Percentiles rank a stretch among this genome's conserved stretches.
phyloP scores from a whole-genome alignment of 2,329 filamentous ascomycete genomes.

The Neofusicoccum cordaticola region DNA sequence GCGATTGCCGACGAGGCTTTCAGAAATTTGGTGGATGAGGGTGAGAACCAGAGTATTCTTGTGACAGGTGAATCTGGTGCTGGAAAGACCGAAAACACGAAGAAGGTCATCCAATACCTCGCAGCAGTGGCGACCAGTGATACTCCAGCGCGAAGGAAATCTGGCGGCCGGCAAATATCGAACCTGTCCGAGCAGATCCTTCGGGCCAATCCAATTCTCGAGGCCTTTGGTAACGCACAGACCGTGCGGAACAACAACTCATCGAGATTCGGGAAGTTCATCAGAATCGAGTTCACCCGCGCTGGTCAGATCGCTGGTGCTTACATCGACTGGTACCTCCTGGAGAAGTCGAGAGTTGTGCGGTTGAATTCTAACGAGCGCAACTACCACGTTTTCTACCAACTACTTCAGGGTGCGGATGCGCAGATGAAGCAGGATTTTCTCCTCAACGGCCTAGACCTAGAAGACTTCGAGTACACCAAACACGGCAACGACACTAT shows the following conservation, averaged over 20 bases:
- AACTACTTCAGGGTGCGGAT: constrained; percentile 83
- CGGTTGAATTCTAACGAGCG: constrained; percentile 82
- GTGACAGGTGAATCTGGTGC: constrained; percentile 98
- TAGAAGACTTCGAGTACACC: constrained; percentile 90
- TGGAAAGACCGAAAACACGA: constrained; percentile 98
- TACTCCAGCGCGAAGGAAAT: constrained; percentile 56
- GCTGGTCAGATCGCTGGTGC: constrained; percentile 89
- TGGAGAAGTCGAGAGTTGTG: constrained; percentile 98
- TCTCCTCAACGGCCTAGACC: constrained; percentile 68
- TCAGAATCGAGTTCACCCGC: constrained; percentile 89
- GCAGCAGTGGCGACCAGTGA: constrained; percentile 90
- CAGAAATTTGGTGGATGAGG: constrained; percentile 90
- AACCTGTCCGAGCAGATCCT: constrained; percentile 96
- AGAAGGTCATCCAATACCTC: constrained; percentile 98
- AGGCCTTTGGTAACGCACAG: constrained; percentile 97
- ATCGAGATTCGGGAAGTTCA: constrained; percentile 97
- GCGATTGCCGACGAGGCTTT: constrained; percentile 97
- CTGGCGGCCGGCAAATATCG: constrained; percentile 64
- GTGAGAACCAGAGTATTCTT: constrained; percentile 93
- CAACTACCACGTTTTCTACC: constrained; percentile 98
- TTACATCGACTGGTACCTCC: constrained; percentile 96
- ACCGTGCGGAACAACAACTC: constrained; percentile 98
- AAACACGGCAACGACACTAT: constrained; percentile 89
- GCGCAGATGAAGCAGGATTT: constrained; percentile 70
- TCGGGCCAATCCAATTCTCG: constrained; percentile 92